These are phyloP conservation scores for Pseudogymnoascus destructans DNA, from an alignment of 2,329 filamentous ascomycete genomes.

Conservation along the genomic window DNA sequence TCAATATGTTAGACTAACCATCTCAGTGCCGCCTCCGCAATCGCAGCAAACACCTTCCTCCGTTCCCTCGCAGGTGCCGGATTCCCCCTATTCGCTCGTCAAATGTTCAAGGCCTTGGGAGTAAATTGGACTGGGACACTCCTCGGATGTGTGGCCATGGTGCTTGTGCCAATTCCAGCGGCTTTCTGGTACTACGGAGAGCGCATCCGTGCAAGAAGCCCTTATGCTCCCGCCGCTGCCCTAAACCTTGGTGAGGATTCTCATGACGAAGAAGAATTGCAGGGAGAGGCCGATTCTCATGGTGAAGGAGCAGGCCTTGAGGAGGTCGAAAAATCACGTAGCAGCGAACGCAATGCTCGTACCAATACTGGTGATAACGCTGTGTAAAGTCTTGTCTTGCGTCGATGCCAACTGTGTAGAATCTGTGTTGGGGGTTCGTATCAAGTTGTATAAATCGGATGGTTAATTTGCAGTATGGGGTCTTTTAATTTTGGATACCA, in stretches of 20 bases:
- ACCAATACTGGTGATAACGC: background rate
- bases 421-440: background rate
- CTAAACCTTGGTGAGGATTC: background rate
- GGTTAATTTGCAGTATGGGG: background rate
- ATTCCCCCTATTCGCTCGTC: conserved; percentile 66
- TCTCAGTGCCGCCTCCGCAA: conserved; percentile 53
- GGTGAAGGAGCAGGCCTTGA: background rate
- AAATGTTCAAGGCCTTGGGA: conserved; percentile 53
- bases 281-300: background rate
- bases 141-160: conserved; percentile 45
- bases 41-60: conserved; percentile 71
- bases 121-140: conserved; percentile 50
- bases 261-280: background rate
- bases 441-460: background rate
- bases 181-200: conserved; percentile 48
- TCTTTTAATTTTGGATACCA: background rate
- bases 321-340: background rate
- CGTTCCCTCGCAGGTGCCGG: conserved; percentile 64
- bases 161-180: conserved; percentile 48
- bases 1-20: background rate
- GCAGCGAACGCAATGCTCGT: background rate
- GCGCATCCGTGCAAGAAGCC: conserved; percentile 41
- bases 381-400: background rate
- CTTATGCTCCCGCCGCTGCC: conserved; percentile 38
- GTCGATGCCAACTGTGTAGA: background rate